A percentile compares a stretch with the other conserved stretches of the same genome.
Conservation (phyloP, 1,284 basidiomycete species). For the Trametes pubescens region DNA sequence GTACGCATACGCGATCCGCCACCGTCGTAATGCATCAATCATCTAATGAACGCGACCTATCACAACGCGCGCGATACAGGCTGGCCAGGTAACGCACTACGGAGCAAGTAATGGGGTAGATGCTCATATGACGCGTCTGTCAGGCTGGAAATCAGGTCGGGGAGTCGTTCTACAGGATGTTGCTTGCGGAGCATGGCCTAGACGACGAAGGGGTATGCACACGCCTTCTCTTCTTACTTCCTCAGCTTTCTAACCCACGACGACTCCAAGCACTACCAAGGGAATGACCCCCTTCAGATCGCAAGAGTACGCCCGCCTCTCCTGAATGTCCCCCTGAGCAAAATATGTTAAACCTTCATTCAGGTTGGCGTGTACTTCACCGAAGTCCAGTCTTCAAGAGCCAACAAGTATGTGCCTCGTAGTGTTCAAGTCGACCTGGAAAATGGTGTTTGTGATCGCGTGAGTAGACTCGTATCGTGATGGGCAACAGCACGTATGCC, state of each 20-base stretch:
- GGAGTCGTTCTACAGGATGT: slow-evolving; percentile 80
- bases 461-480: slow-evolving; percentile 40
- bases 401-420: slow-evolving; percentile 89
- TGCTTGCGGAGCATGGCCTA: slow-evolving; percentile 84
- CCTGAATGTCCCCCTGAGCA: background rate
- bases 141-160: slow-evolving; percentile 82
- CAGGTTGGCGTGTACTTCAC: slow-evolving; percentile 81
- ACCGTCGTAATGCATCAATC: background rate
- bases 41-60: slow-evolving; percentile 6
- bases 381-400: slow-evolving; percentile 56
- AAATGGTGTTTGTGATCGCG: slow-evolving; percentile 86
- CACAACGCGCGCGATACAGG: slow-evolving; percentile 9
- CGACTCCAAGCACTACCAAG: slow-evolving; percentile 52
- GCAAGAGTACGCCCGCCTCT: slow-evolving; percentile 48
- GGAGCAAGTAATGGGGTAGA: background rate
- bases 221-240: no score
- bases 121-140: slow-evolving; percentile 2
- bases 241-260: slow-evolving; percentile 1
- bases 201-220: slow-evolving; percentile 70
- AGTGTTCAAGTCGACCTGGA: slow-evolving; percentile 93
- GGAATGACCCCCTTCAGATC: slow-evolving; percentile 56
- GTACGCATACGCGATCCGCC: slow-evolving; percentile 20
- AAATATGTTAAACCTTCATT: background rate
- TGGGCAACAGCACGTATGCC: no score
- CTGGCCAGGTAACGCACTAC: slow-evolving; percentile 25